Conservation (phyloP, 352 stramenopile genomes). For the Phytopythium chamaehyphon region DNA sequence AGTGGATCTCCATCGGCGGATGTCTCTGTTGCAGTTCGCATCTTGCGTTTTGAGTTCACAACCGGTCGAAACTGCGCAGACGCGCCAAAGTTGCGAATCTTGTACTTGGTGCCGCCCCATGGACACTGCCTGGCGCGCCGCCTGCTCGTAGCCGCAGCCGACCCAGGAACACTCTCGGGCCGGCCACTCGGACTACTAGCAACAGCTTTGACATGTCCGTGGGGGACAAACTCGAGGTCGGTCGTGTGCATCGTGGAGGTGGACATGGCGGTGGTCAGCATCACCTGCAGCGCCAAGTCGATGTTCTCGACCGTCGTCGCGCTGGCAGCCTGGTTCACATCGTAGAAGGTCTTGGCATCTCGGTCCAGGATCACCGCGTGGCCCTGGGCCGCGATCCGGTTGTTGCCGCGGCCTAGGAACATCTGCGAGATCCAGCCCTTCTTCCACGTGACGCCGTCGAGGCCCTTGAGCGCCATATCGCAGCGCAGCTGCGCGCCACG, state of each 20-base stretch:
- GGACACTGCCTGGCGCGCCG: constrained; percentile 31
- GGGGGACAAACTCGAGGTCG: constrained; percentile 53
- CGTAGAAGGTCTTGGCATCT: constrained; percentile 51
- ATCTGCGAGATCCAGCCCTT: constrained; percentile 67
- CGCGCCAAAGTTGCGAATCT: constrained; percentile 67
- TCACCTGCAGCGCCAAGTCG: constrained; percentile 64
- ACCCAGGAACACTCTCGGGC: constrained; percentile 4
- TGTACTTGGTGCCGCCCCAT: constrained; percentile 69
- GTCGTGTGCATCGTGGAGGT: constrained; percentile 49
- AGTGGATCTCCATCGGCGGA: constrained; percentile 28
- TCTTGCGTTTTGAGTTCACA: constrained; percentile 44
- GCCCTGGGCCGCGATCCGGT: constrained; percentile 15
- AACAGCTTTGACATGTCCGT: constrained; percentile 38
- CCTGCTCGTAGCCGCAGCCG: constrained; percentile 19
- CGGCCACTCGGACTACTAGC: constrained; percentile 17
- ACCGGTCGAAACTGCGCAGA: constrained; percentile 49
- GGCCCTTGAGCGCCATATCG: constrained; percentile 68
- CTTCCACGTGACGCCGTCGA: constrained; percentile 77
- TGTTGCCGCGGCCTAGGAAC: constrained; percentile 37
- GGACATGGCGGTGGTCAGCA: constrained; percentile 70
- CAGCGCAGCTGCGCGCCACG: constrained; percentile 59
- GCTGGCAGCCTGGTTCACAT: constrained; percentile 53
- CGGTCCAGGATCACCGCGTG: constrained; percentile 65
- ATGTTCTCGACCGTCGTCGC: constrained; percentile 61
- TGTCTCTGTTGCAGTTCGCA: constrained; percentile 18